Percentiles rank a stretch among this genome's conserved stretches.
These are phyloP conservation scores for Melaleuca quinquenervia DNA, from an alignment of 345 rosid species.

Conservation along the genomic window DNA sequence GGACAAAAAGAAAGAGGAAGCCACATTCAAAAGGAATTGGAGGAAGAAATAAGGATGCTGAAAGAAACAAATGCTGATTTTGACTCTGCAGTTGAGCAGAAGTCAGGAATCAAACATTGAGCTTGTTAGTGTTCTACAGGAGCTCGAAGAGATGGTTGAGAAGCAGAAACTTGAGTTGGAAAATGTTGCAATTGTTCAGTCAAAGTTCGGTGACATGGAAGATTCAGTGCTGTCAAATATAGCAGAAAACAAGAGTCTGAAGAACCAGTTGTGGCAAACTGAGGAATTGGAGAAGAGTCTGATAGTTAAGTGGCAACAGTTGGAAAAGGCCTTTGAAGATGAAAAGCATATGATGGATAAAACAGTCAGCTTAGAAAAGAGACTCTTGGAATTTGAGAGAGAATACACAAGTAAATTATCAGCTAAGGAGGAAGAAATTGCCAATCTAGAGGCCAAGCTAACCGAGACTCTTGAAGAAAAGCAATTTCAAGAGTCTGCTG, in stretches of 20 bases:
- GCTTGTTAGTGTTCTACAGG: conserved; percentile 48
- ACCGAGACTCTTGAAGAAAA: conserved; percentile 5
- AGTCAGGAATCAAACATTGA: conserved; percentile 52
- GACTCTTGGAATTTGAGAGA: neutral
- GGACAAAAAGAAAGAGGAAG: neutral
- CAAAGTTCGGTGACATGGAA: conserved; percentile 18
- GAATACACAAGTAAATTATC: conserved; percentile 12
- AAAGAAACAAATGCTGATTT: conserved; percentile 28
- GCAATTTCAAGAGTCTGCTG: conserved; percentile 1
- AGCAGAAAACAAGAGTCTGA: conserved; percentile 13
- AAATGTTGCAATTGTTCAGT: conserved; percentile 9
- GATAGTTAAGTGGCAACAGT: conserved; percentile 16
- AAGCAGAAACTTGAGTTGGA: conserved; percentile 39
- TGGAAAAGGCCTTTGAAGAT: conserved; percentile 20
- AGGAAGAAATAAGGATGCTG: conserved; percentile 33
- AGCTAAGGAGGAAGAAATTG: conserved; percentile 25
- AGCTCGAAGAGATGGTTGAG: conserved; percentile 38
- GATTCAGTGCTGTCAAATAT: conserved; percentile 2
- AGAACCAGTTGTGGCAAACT: conserved; percentile 11
- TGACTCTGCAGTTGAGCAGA: conserved; percentile 39
- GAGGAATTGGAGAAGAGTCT: conserved; percentile 28
- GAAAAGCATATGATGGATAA: neutral
- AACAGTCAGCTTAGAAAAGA: neutral
- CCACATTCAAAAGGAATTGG: conserved; percentile 25
- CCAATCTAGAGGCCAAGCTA: conserved; percentile 18